Base-by-base conservation (phyloP, 2,329 filamentous ascomycete species). In the Aspergillus fischeri region DNA sequence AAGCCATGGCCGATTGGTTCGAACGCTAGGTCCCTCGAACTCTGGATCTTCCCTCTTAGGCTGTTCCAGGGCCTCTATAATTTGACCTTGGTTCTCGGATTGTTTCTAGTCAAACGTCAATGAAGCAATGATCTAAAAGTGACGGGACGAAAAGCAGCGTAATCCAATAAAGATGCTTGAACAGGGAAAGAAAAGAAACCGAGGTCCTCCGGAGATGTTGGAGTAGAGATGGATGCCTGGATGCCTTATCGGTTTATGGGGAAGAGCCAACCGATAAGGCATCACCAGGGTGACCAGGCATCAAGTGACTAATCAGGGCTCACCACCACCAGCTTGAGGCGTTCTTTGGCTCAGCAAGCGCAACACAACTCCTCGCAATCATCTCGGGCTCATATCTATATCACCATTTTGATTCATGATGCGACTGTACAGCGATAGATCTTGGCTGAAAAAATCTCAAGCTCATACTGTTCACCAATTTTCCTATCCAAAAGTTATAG, bases 1-100 rank as follows among this genome's bases (percentile, higher is more conserved):
- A 70, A 32, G 69, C 66, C 71, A 74, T 74, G 59, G 25, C 38
- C 45, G 20, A 42, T 20, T 53, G 45, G 20, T 42, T 50, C 21
- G 38, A 29, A 41, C 9, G n/a, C 7, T 51, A 27, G 32, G 32
- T 35, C 32, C 11, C 35, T 35, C 20, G 35, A 25, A 20, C 21
- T 41, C 47, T 47, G 21, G 21, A 10, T 44, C n/a, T n/a, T 35
- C 48, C 28, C 24, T 54, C 49, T 54, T 5, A 25, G 25, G 17
- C 44, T 29, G 17, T 11, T 24, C 25, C 21, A 24, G 48, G 25
- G 4, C 48, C 41, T 44, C 41, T 44, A 20, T 44, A 20, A 3
- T 1, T 38, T 38, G 32, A 7, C 0, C 14, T 38, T 45, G 42
- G 6, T 21, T 24, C 3, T 24, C 42, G 7, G 9, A 10, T 11